Evolutionary conservation across 2,329 filamentous ascomycete genomes (phyloP), one percentile per base, ranked within the genome.

Genomic region (Aspergillus pseudoviridinutans): DNA sequence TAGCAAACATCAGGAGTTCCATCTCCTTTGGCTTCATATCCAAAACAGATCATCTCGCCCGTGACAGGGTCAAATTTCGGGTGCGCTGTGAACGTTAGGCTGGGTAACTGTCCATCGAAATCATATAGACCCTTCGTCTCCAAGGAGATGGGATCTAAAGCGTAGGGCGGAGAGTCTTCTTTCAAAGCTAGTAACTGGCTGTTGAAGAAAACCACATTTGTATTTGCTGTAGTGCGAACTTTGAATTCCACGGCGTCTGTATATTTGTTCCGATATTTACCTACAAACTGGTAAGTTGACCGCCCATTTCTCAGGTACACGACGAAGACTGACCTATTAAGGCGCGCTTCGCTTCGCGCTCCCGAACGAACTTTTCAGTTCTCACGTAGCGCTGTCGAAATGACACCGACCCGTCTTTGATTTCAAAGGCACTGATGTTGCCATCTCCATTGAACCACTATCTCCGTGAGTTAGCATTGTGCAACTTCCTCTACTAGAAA

Each of bases 121-220:
- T 82, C 79, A 52, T 81, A 75, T 49, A 73, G 65, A 0, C 80
- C 80, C 12, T 83, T 78, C 0, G 82, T 79, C 6, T 75, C 74
- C 35, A 82, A 76, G 0, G 82, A 77, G 17, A 78, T 71, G 0
- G 72, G 68, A 54, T 84, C 75, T 51, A 80, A 75, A 0, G 80
- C 79, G 59, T 76, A 83, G 0, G 82, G 82, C 2, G 81, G 83
- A 2, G 80, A 76, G 27, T 78, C 77, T 2, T 83, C 78, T 63
- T 86, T 86, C 53, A 86, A 64, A 51, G 66, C 66, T 0, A 68
- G 51, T 1, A 68, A 29, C 3, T 81, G 76, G 0, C 82, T 82
- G 7, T 81, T 72, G 79, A 82, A 86, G 63, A 81, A 84, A 1
- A 82, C 73, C n/a, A 86, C 72, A 56, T 87, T 86, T 1, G 84